These are phyloP conservation scores for Psidium guajava DNA, from an alignment of 345 rosid genomes.

Conservation along the genomic window DNA sequence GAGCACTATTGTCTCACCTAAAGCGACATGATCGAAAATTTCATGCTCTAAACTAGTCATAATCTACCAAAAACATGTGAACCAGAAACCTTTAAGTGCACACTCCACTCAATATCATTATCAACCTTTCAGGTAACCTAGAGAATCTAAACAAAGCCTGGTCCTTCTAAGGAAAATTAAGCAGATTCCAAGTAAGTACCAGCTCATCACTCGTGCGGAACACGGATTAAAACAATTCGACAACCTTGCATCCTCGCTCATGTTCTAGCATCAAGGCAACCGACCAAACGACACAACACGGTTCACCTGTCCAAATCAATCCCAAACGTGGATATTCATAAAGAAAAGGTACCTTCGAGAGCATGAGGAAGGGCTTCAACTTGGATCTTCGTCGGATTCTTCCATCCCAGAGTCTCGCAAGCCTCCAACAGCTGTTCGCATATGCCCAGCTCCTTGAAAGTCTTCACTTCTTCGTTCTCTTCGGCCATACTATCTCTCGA, in stretches of 20 bases:
- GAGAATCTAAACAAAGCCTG: background rate
- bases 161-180: background rate
- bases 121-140: background rate
- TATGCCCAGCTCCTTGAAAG: conserved; percentile 61
- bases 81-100: background rate
- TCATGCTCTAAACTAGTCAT: background rate
- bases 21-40: background rate
- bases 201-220: background rate
- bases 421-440: conserved; percentile 64
- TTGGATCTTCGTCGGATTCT: conserved; percentile 69
- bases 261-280: background rate
- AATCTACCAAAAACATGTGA: background rate
- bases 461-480: conserved; percentile 47
- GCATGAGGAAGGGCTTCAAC: conserved; percentile 80
- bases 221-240: background rate
- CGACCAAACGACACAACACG: background rate
- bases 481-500: conserved; percentile 21
- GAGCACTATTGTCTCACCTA: background rate
- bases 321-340: background rate
- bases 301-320: background rate
- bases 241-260: background rate
- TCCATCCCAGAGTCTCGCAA: conserved; percentile 71
- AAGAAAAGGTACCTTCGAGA: conserved; percentile 37
- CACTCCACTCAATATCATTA: background rate
- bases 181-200: background rate